These are phyloP conservation scores for Rhizopus sp. DNA, from an alignment of 371 early-diverging fungal genomes.

Conservation along the genomic window DNA sequence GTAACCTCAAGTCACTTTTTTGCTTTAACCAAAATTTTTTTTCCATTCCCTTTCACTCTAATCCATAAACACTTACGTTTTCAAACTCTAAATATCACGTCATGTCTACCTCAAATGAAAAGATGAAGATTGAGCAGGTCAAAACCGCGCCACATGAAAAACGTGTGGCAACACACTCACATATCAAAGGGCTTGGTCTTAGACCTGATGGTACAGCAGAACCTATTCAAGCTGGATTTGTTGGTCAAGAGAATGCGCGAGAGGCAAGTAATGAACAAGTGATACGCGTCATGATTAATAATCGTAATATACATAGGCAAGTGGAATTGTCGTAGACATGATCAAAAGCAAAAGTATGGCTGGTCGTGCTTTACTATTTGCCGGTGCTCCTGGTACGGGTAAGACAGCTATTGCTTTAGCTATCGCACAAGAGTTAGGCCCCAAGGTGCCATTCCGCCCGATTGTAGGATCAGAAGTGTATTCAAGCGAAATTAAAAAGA, in stretches of 20 bases:
- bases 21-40: conserved; percentile 1
- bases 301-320: conserved; percentile 60
- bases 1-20: neutral
- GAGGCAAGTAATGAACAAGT: conserved; percentile 61
- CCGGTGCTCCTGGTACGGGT: conserved; percentile 98
- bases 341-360: conserved; percentile 97
- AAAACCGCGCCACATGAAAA: conserved; percentile 82
- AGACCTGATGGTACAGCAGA: conserved; percentile 88
- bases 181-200: conserved; percentile 89
- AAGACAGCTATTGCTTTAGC: conserved; percentile 94
- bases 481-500: conserved; percentile 97
- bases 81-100: neutral
- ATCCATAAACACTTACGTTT: neutral
- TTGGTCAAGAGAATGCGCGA: conserved; percentile 95
- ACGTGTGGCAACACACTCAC: conserved; percentile 95
- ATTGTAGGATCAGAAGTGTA: conserved; percentile 99
- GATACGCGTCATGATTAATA: neutral
- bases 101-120: conserved; percentile 6
- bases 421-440: conserved; percentile 94
- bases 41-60: neutral
- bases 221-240: conserved; percentile 89
- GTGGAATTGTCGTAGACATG: conserved; percentile 92
- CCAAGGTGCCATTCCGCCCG: conserved; percentile 97
- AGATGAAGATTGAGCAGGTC: conserved; percentile 86
- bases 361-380: conserved; percentile 93